phyloP scores from a whole-genome alignment of 2,329 filamentous ascomycete genomes.

The Nemania sp. region DNA sequence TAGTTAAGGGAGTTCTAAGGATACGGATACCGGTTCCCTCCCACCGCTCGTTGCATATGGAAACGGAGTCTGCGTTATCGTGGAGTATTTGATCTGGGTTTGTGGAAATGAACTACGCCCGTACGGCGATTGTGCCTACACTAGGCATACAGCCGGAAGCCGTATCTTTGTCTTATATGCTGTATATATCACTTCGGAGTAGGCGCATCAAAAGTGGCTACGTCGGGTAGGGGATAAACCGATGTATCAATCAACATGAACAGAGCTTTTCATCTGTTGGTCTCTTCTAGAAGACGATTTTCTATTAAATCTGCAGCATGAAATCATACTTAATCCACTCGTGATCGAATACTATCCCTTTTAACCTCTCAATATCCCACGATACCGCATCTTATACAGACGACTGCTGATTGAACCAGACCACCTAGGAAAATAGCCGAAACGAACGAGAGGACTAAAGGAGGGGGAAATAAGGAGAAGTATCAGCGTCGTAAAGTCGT shows the following conservation, averaged over 20 bases:
- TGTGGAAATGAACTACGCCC: neutral
- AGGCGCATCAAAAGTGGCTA: neutral
- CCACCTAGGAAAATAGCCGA: neutral
- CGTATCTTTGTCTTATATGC: constrained; percentile 7
- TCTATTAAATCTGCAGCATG: too few species aligned
- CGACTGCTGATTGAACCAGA: neutral
- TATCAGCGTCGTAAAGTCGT: neutral
- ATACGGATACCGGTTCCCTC: neutral
- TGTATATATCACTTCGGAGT: constrained; percentile 12
- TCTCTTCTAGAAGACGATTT: neutral
- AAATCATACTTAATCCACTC: too few species aligned
- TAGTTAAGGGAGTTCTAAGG: neutral
- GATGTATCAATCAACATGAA: neutral
- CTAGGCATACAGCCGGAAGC: neutral
- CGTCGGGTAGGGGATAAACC: neutral
- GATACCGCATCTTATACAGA: too few species aligned
- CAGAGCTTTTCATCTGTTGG: neutral
- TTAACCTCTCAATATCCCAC: too few species aligned
- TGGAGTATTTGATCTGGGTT: neutral
- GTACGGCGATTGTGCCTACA: neutral
- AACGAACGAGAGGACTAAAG: neutral
- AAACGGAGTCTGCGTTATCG: neutral
- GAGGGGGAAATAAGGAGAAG: neutral
- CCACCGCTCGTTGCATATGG: neutral
- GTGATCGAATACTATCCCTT: too few species aligned